phyloP scores from a whole-genome alignment of 805 yeast species.

The Candida qinlingensis region DNA sequence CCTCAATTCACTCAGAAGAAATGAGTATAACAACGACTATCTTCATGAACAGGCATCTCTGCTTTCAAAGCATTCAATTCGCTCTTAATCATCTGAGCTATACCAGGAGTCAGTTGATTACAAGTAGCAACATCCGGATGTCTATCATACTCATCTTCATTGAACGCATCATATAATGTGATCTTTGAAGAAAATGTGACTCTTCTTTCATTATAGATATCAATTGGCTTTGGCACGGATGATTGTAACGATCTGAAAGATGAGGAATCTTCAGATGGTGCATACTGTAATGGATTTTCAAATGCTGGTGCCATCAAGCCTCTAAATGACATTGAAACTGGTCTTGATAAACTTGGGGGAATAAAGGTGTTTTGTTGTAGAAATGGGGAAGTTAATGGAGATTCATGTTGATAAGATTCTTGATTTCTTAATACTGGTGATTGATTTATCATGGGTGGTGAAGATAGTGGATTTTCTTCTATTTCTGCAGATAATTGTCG shows the following conservation, averaged over 20 bases:
- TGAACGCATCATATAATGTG: constrained; percentile 78
- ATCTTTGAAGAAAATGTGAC: constrained; percentile 78
- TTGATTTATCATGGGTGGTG: constrained; percentile 14
- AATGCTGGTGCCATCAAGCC: constrained; percentile 60
- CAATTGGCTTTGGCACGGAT: neutral
- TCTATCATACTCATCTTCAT: constrained; percentile 82
- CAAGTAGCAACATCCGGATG: constrained; percentile 92
- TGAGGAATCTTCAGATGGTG: constrained; percentile 26
- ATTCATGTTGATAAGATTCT: constrained; percentile 2
- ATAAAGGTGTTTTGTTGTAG: constrained; percentile 17
- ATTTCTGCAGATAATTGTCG: neutral
- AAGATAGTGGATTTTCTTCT: constrained; percentile 3
- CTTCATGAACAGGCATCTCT: constrained; percentile 79
- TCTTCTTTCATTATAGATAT: constrained; percentile 1
- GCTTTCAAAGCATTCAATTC: constrained; percentile 78
- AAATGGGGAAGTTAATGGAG: constrained; percentile 21
- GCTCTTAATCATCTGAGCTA: constrained; percentile 81
- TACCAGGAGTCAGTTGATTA: constrained; percentile 78
- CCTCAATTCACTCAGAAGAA: constrained; percentile 42
- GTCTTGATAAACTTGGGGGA: constrained; percentile 22
- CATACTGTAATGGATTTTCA: constrained; percentile 26
- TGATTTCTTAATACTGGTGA: neutral
- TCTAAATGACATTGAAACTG: constrained; percentile 48
- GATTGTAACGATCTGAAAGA: constrained; percentile 20
- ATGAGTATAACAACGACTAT: constrained; percentile 77